A percentile compares a stretch with the other conserved stretches of the same genome.
These are phyloP conservation scores for Aspergillus sp. DNA, from an alignment of 2,329 filamentous ascomycete species.

Conservation along the genomic window DNA sequence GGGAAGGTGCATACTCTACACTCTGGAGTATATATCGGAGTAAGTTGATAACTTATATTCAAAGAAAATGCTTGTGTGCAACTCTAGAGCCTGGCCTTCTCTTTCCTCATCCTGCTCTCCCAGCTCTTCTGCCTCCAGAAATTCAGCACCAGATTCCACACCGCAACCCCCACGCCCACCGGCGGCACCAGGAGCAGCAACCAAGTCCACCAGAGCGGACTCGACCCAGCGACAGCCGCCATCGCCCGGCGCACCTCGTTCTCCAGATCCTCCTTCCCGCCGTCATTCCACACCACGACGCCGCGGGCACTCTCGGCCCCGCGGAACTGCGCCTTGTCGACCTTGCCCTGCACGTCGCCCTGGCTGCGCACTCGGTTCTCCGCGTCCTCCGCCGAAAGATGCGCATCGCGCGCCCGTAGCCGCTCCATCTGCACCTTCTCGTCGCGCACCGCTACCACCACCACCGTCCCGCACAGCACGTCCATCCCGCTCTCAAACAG, in stretches of 20 bases:
- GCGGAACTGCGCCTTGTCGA: constrained; percentile 59
- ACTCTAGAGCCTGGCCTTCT: constrained; percentile 56
- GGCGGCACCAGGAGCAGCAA: constrained; percentile 60
- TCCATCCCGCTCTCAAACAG: constrained; percentile 87
- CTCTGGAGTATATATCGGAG: no score
- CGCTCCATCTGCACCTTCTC: constrained; percentile 73
- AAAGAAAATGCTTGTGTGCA: no score
- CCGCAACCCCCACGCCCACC: constrained; percentile 56
- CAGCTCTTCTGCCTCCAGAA: constrained; percentile 60
- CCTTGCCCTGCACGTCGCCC: constrained; percentile 77
- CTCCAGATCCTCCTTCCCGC: constrained; percentile 59
- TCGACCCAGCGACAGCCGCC: constrained; percentile 49
- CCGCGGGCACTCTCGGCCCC: constrained; percentile 49
- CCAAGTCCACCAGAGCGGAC: constrained; percentile 79
- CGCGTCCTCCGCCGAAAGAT: constrained; percentile 77
- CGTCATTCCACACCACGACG: constrained; percentile 86
- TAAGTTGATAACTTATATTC: no score
- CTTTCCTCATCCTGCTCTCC: constrained; percentile 50
- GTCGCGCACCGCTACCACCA: constrained; percentile 79
- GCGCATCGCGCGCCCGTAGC: constrained; percentile 63
- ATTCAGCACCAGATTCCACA: constrained; percentile 67
- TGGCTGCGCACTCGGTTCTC: constrained; percentile 79
- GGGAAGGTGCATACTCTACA: no score
- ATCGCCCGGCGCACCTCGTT: constrained; percentile 59
- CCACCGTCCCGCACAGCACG: constrained; percentile 68